Conservation (phyloP, 2,329 filamentous ascomycete genomes). For the Plectosphaerella sp. region DNA sequence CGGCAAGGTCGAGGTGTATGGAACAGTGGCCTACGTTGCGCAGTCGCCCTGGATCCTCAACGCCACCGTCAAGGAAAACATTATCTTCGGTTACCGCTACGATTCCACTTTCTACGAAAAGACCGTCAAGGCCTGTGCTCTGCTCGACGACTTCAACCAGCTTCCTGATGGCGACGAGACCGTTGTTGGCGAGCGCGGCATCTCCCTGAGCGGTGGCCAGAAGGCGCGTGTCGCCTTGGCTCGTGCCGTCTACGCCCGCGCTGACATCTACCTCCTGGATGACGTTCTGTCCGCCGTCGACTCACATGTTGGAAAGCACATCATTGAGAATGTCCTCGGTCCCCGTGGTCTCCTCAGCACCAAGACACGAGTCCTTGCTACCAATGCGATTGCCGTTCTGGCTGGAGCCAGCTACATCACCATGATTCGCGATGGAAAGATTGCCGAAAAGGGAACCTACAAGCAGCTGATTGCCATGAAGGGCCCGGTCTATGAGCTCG, state of each 20-base stretch:
- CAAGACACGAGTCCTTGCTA: conserved; percentile 90
- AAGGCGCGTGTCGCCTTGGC: conserved; percentile 91
- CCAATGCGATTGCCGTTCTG: conserved; percentile 89
- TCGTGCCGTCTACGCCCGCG: conserved; percentile 89
- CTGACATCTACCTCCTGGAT: conserved; percentile 94
- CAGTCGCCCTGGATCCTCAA: conserved; percentile 98
- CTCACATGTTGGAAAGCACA: conserved; percentile 90
- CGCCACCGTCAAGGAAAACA: conserved; percentile 94
- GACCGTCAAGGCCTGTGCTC: conserved; percentile 85
- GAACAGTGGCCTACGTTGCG: conserved; percentile 83
- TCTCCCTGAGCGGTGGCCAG: conserved; percentile 92
- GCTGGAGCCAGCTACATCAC: conserved; percentile 86
- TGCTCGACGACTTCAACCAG: conserved; percentile 85
- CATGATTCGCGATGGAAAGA: conserved; percentile 75
- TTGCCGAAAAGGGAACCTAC: conserved; percentile 86
- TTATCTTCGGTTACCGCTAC: conserved; percentile 91
- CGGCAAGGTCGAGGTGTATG: conserved; percentile 78
- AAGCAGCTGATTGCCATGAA: conserved; percentile 90
- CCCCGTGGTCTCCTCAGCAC: conserved; percentile 73
- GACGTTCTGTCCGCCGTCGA: conserved; percentile 97
- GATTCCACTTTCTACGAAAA: conserved; percentile 92
- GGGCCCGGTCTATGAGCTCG: conserved; percentile 78
- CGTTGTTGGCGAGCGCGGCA: conserved; percentile 92
- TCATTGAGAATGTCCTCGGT: conserved; percentile 92
- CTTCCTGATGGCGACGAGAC: conserved; percentile 96